phyloP scores from a whole-genome alignment of 768 basidiomycete species.

The Fomitopsis serialis region DNA sequence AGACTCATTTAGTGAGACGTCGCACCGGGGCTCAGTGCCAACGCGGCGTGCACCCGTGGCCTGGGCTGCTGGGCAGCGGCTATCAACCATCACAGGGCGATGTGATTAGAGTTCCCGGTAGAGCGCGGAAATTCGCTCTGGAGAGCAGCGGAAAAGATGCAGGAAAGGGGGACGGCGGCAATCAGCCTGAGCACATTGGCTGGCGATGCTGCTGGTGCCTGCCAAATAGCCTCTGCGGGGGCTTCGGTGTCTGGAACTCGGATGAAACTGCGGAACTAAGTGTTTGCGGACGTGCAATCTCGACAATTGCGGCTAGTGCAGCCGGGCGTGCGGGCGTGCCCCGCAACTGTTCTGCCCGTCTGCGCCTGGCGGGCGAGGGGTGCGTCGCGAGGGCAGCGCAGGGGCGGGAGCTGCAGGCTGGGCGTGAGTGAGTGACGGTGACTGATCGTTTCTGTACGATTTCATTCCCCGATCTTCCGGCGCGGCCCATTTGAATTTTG shows the following conservation, averaged over 20 bases:
- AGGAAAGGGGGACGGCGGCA: constrained; percentile 11
- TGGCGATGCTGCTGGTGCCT: not conserved
- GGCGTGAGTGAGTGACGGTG: too few relatives aligned
- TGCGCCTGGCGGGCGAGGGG: not conserved
- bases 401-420: too few relatives aligned
- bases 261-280: constrained; percentile 1
- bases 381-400: not conserved
- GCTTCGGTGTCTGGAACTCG: not conserved
- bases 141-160: constrained; percentile 10
- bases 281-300: not conserved
- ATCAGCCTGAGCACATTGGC: constrained; percentile 9
- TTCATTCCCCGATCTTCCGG: constrained; percentile 15
- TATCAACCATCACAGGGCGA: constrained; percentile 16
- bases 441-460: not conserved
- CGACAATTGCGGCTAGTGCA: not conserved
- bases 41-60: not conserved
- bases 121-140: constrained; percentile 6
- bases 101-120: constrained; percentile 5
- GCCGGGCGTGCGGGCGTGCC: not conserved
- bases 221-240: not conserved
- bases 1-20: not conserved
- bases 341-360: not conserved
- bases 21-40: not conserved
- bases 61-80: constrained; percentile 9
- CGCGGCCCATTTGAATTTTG: constrained; percentile 6